phyloP scores from a whole-genome alignment of 2,329 filamentous ascomycete genomes.

The Xylariaceae sp. region DNA sequence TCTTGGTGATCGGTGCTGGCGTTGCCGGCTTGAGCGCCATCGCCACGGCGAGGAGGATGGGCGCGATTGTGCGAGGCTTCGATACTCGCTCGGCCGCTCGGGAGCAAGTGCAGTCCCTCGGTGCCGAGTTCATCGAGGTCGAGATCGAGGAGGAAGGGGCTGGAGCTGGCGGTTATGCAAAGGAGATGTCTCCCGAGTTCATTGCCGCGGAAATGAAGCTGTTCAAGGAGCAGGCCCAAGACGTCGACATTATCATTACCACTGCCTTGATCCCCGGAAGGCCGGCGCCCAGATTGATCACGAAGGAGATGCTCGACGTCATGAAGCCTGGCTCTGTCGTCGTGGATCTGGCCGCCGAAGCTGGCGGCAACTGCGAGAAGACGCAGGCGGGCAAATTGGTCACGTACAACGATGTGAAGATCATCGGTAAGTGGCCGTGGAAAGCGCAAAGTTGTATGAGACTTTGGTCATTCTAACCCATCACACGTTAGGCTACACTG shows the following conservation, averaged over 20 bases:
- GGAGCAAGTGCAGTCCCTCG: slow-evolving; percentile 85
- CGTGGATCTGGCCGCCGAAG: slow-evolving; percentile 82
- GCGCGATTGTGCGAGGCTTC: slow-evolving; percentile 84
- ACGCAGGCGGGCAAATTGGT: slow-evolving; percentile 68
- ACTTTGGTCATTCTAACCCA: slow-evolving; percentile 20
- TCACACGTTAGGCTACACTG: slow-evolving; percentile 61
- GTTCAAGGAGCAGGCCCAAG: slow-evolving; percentile 78
- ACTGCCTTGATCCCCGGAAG: slow-evolving; percentile 86
- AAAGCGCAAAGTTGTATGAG: too few relatives aligned
- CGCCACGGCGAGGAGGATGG: slow-evolving; percentile 77
- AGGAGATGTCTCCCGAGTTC: slow-evolving; percentile 92
- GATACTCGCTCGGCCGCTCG: slow-evolving; percentile 84
- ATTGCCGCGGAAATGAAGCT: slow-evolving; percentile 90
- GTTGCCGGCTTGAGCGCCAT: slow-evolving; percentile 87
- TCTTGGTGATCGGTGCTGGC: slow-evolving; percentile 83
- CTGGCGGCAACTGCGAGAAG: slow-evolving; percentile 81
- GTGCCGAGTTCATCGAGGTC: slow-evolving; percentile 85
- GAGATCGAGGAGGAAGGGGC: slow-evolving; percentile 78
- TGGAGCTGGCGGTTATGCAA: slow-evolving; percentile 81
- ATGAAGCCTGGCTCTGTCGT: slow-evolving; percentile 90
- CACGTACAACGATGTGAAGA: slow-evolving; percentile 70
- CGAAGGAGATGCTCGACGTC: slow-evolving; percentile 68
- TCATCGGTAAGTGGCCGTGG: slow-evolving; percentile 61
- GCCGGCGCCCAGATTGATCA: slow-evolving; percentile 78
- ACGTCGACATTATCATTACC: slow-evolving; percentile 89